Evolutionary conservation across 805 yeast genomes (phyloP).

Genomic region (Alloascoidea africana): DNA sequence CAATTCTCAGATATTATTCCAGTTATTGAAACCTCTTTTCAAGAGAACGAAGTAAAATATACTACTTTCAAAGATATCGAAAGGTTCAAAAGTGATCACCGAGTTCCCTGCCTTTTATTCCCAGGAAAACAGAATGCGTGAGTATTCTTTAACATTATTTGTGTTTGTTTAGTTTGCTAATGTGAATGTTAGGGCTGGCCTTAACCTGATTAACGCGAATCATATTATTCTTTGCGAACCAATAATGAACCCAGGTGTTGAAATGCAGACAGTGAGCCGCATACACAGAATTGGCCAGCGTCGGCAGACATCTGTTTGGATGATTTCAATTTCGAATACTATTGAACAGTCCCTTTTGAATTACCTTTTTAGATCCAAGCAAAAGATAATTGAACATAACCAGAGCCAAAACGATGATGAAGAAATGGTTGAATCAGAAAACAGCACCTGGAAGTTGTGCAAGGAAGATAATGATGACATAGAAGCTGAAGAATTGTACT

Average conservation of each 20-base stretch:
- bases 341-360: conserved; percentile 95
- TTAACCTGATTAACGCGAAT: conserved; percentile 82
- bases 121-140: conserved; percentile 75
- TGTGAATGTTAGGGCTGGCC: conserved; percentile 36
- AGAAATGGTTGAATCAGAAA: no score
- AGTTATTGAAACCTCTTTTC: conserved; percentile 51
- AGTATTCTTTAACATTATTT: conserved; percentile 4
- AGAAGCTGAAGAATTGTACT: no score
- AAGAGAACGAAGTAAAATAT: conserved; percentile 36
- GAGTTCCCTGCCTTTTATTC: conserved; percentile 70
- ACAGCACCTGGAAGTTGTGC: no score
- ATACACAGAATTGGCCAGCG: conserved; percentile 88
- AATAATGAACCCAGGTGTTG: conserved; percentile 71
- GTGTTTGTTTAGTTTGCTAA: conserved; percentile 3
- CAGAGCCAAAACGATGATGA: no score
- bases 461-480: no score
- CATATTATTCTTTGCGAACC: conserved; percentile 93
- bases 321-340: conserved; percentile 67
- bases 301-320: conserved; percentile 77
- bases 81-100: conserved; percentile 40
- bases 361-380: no score
- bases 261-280: conserved; percentile 83
- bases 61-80: conserved; percentile 44
- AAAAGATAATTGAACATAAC: no score
- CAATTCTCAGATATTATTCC: conserved; percentile 73